phyloP scores from a whole-genome alignment of 805 yeast genomes.

The Kodamaea jinghongensis region DNA sequence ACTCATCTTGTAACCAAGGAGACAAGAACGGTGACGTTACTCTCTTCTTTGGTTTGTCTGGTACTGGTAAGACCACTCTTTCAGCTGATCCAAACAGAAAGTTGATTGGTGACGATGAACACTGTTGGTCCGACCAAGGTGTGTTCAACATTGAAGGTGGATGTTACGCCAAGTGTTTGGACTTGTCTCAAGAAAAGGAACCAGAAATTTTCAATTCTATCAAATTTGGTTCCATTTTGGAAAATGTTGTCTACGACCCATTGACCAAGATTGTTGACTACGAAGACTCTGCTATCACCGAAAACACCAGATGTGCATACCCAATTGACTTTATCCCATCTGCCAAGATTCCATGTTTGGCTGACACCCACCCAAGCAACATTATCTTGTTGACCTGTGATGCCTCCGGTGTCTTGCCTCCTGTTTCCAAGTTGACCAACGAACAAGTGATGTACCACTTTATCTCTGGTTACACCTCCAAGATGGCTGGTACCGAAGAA shows the following conservation, averaged over 20 bases:
- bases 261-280: constrained; percentile 80
- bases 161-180: constrained; percentile 97
- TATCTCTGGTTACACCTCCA: constrained; percentile 96
- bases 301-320: constrained; percentile 97
- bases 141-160: constrained; percentile 99
- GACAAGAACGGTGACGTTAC: constrained; percentile 78
- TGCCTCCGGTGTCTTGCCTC: constrained; percentile 97
- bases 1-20: constrained; percentile 95
- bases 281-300: constrained; percentile 77
- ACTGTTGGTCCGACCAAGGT: constrained; percentile 98
- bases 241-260: constrained; percentile 86
- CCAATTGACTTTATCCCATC: constrained; percentile 96
- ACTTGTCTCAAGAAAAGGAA: constrained; percentile 85
- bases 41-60: constrained; percentile 92
- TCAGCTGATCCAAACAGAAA: constrained; percentile 94
- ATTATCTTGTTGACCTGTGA: constrained; percentile 93
- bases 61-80: constrained; percentile 97
- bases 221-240: constrained; percentile 90
- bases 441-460: constrained; percentile 99
- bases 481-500: constrained; percentile 99
- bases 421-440: constrained; percentile 88
- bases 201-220: constrained; percentile 97
- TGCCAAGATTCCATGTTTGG: constrained; percentile 92
- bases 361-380: constrained; percentile 88
- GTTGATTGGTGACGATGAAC: constrained; percentile 98